A percentile compares a stretch with the other conserved stretches of the same genome.
These are phyloP conservation scores for Asterophora lycoperdoides DNA, from an alignment of 768 basidiomycete species.

Conservation along the genomic window DNA sequence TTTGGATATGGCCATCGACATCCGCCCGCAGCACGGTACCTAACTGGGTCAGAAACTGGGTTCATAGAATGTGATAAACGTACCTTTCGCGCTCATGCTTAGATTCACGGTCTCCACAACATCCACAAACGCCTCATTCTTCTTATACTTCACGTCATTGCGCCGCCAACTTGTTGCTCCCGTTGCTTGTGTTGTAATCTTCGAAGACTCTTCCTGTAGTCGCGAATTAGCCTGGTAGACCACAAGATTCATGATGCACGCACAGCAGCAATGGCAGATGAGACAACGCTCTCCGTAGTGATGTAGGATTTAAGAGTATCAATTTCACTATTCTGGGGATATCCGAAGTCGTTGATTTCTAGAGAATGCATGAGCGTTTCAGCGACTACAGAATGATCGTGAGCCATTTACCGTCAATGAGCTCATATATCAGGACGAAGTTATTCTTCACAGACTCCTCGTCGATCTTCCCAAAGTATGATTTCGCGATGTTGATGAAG, in stretches of 20 bases:
- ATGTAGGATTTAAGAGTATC: constrained; percentile 98
- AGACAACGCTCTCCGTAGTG: constrained; percentile 94
- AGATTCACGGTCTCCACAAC: constrained; percentile 96
- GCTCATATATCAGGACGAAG: constrained; percentile 96
- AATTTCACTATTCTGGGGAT: constrained; percentile 98
- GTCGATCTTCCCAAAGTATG: constrained; percentile 98
- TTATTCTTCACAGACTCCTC: constrained; percentile 99
- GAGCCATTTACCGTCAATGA: constrained; percentile 80
- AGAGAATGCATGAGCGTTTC: background rate
- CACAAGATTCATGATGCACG: constrained; percentile 17
- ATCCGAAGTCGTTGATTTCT: constrained; percentile 98
- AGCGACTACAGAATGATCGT: background rate
- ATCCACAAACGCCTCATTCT: constrained; percentile 99
- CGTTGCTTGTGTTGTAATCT: constrained; percentile 96
- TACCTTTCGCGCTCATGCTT: constrained; percentile 96
- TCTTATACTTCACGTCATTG: constrained; percentile 96
- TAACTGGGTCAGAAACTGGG: constrained; percentile 25
- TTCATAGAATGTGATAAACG: constrained; percentile 11
- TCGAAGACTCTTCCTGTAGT: constrained; percentile 88
- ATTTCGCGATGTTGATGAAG: constrained; percentile 89
- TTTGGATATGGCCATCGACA: constrained; percentile 95
- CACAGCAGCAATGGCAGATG: constrained; percentile 79
- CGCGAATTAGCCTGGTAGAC: constrained; percentile 1
- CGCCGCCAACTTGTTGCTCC: constrained; percentile 95
- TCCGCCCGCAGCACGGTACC: constrained; percentile 92